Conservation (phyloP, 169 alveolate genomes). For the Plasmodium berghei region DNA sequence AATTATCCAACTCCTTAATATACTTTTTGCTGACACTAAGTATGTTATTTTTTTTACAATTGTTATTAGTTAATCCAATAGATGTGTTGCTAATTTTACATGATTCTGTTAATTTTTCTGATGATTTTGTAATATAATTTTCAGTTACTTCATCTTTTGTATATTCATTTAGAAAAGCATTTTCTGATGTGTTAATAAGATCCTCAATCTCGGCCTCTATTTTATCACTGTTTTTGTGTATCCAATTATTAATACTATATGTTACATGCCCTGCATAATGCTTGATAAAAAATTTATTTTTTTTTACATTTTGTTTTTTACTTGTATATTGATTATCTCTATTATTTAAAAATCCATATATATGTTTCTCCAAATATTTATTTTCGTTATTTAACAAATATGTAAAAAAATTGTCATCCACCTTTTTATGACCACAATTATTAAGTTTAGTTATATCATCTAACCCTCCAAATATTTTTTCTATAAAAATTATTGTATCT, state of each 20-base stretch:
- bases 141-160: background rate
- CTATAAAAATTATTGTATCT: conserved; percentile 49
- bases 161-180: conserved; percentile 33
- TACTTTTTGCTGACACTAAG: conserved; percentile 82
- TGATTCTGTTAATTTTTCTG: background rate
- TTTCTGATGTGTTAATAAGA: conserved; percentile 71
- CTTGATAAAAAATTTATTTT: conserved; percentile 77
- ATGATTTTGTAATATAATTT: background rate
- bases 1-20: conserved; percentile 77
- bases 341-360: conserved; percentile 34
- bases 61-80: conserved; percentile 22
- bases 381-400: conserved; percentile 39
- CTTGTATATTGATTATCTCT: conserved; percentile 31
- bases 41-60: conserved; percentile 48
- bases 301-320: conserved; percentile 24
- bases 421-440: conserved; percentile 53
- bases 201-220: conserved; percentile 83
- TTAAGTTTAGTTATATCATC: conserved; percentile 62
- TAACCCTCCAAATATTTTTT: conserved; percentile 19
- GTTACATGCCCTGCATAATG: conserved; percentile 92
- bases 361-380: conserved; percentile 17
- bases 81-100: background rate
- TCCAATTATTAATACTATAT: conserved; percentile 85
- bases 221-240: conserved; percentile 89
- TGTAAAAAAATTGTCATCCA: conserved; percentile 41